Base-by-base conservation (phyloP, 495 filamentous ascomycete species). In the Aspergillus sclerotiicarbonarius region DNA sequence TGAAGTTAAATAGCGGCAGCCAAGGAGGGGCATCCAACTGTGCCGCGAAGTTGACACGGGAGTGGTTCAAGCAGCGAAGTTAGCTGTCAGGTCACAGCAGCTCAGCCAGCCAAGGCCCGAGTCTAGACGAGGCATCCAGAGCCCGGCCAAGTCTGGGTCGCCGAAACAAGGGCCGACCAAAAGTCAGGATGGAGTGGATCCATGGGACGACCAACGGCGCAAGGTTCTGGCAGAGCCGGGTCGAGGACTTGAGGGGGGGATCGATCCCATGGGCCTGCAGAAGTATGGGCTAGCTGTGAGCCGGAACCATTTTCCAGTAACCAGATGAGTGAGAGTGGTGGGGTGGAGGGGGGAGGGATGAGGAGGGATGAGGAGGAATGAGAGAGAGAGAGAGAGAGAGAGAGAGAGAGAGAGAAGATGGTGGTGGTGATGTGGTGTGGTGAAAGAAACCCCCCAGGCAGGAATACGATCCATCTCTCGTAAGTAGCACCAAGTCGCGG, bases 201-300 rank as follows among this genome's bases (percentile, higher is more conserved):
- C 56, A 58, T 53, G 56, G 56, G 25, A 31, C 56, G 31, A 16
- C 6, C 48, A 33, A 44, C 49, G 21, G 49, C 44, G 49, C 30
- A 44, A 48, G 49, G 43, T 58, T 45, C 25, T 43, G 13, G 29
- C 47, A 31, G 47, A 50, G 29, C 47, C 31, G 47, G 47, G 47
- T 50, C 47, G 30, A 25, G 18, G 21, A 15, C 29, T 29, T 25
- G 6, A n/a, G 47, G 29, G 13, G 8, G 29, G 8, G 9, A 15
- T n/a, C 20, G 46, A 25, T 15, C 5, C n/a, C 37, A 41, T 12
- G n/a, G 5, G 5, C 12, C 5, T 3, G 1, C 5, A 12, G 37
- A 50, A 31, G 25, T 15, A 50, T 32, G 47, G 25, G 44, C 16
- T 7, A 46, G 18, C 44, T 20, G 16, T 18, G 44, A 20, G 8